A percentile compares a stretch with the other conserved stretches of the same genome.
Evolutionary conservation across 2,329 filamentous ascomycete species (phyloP).

Genomic region (Ascochyta fabae): DNA sequence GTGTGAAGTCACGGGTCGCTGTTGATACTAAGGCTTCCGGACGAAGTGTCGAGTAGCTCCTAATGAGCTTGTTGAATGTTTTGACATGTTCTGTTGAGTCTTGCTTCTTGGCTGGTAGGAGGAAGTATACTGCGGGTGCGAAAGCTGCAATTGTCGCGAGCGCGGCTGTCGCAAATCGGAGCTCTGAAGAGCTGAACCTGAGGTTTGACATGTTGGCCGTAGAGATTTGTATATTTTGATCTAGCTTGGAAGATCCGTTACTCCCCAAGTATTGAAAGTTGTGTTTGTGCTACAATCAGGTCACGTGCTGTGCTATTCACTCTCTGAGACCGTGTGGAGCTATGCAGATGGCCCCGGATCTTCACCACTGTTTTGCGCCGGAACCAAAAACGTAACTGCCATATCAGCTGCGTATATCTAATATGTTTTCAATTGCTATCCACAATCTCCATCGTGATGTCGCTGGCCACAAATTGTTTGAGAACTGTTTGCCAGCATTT

Average conservation of each 20-base stretch:
- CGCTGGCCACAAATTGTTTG: background rate
- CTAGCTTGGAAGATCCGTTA: background rate
- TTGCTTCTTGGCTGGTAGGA: slow-evolving; percentile 20
- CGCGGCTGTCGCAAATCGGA: slow-evolving; percentile 26
- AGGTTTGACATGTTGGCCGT: slow-evolving; percentile 23
- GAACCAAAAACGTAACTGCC: background rate
- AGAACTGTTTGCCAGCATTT: too few species aligned
- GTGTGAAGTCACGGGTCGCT: slow-evolving; percentile 49
- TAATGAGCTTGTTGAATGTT: slow-evolving; percentile 44
- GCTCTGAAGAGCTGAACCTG: slow-evolving; percentile 22
- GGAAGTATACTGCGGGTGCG: slow-evolving; percentile 24
- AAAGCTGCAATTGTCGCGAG: slow-evolving; percentile 26
- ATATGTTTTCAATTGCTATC: background rate
- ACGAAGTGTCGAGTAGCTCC: slow-evolving; percentile 52
- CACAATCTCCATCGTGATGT: background rate
- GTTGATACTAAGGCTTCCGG: slow-evolving; percentile 47
- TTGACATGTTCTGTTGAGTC: slow-evolving; percentile 29
- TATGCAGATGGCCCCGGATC: too few species aligned
- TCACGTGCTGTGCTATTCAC: background rate
- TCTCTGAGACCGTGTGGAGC: background rate
- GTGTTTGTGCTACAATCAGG: background rate
- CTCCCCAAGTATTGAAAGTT: background rate
- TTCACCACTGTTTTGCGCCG: too few species aligned
- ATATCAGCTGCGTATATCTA: background rate
- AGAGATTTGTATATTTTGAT: background rate